Percentiles rank a stretch among this genome's conserved stretches.
These are phyloP conservation scores for Podospora conica DNA, from an alignment of 495 filamentous ascomycete genomes.

Conservation along the genomic window DNA sequence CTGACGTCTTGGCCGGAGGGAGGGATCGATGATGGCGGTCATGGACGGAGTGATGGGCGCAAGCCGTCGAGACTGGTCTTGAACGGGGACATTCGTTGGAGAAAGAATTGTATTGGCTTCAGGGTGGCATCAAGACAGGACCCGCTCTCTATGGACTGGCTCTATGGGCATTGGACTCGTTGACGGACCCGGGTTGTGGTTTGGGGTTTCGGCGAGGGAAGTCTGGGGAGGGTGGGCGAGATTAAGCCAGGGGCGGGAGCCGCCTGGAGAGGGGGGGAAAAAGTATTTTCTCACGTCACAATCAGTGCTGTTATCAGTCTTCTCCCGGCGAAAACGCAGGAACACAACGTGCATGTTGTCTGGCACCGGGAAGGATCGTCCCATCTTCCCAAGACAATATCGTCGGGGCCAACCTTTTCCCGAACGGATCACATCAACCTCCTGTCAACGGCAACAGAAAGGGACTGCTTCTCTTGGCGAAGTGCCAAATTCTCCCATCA, in stretches of 20 bases:
- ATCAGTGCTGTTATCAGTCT: too few relatives aligned
- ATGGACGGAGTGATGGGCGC: too few relatives aligned
- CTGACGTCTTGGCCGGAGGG: neutral
- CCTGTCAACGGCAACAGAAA: neutral
- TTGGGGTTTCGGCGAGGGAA: too few relatives aligned
- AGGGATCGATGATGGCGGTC: too few relatives aligned
- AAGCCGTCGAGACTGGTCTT: too few relatives aligned
- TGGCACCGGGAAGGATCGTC: neutral
- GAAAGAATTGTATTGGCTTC: neutral
- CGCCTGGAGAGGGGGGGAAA: too few relatives aligned
- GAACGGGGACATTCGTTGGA: neutral
- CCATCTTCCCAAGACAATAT: neutral
- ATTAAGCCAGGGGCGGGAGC: too few relatives aligned
- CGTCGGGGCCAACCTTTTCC: neutral
- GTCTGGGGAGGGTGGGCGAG: too few relatives aligned
- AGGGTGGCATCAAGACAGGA: neutral
- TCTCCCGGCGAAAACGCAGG: neutral
- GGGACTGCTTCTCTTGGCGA: neutral
- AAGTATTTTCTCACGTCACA: too few relatives aligned
- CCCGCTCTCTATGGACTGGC: too few relatives aligned
- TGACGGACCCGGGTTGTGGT: too few relatives aligned
- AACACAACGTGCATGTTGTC: neutral
- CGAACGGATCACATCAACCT: neutral
- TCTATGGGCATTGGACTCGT: neutral
- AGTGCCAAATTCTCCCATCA: neutral